Conservation (phyloP, 1,284 basidiomycete genomes). For the Ganoderma resinaceum region DNA sequence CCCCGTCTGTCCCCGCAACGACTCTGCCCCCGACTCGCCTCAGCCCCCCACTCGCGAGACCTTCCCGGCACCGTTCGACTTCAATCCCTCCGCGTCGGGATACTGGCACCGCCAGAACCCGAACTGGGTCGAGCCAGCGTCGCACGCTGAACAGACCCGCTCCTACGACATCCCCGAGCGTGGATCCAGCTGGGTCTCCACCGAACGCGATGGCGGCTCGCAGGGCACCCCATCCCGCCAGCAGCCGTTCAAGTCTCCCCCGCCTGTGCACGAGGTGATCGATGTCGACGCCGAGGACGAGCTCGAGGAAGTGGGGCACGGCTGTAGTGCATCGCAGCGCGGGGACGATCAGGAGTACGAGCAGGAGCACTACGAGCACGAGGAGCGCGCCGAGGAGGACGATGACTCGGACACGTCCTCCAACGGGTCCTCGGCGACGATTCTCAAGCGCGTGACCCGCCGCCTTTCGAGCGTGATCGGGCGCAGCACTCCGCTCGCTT, state of each 20-base stretch:
- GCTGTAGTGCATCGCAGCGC: neutral
- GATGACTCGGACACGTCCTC: slow-evolving; percentile 14
- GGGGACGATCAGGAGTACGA: slow-evolving; percentile 7
- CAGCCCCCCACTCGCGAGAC: neutral
- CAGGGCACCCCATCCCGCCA: slow-evolving; percentile 13
- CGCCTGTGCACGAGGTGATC: slow-evolving; percentile 9
- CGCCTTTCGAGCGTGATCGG: slow-evolving; percentile 64
- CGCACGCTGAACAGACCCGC: slow-evolving; percentile 17
- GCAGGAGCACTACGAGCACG: neutral
- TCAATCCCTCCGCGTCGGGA: slow-evolving; percentile 19
- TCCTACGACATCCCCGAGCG: slow-evolving; percentile 13
- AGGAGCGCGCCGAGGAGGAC: slow-evolving; percentile 5
- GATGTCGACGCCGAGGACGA: slow-evolving; percentile 20
- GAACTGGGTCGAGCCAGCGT: slow-evolving; percentile 33
- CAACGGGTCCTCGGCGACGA: slow-evolving; percentile 9
- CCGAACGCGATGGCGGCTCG: slow-evolving; percentile 35
- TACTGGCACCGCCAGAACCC: slow-evolving; percentile 34
- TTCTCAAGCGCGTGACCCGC: slow-evolving; percentile 65
- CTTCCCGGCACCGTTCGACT: slow-evolving; percentile 17
- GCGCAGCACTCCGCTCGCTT: slow-evolving; percentile 35
- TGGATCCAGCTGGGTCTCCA: slow-evolving; percentile 32
- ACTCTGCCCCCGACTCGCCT: slow-evolving; percentile 10
- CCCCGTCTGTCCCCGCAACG: slow-evolving; percentile 37
- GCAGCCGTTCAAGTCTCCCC: neutral
- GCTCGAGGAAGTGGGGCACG: neutral